Evolutionary conservation across 371 early-diverging fungal genomes (phyloP).

Genomic region (Nematocida sp.): DNA sequence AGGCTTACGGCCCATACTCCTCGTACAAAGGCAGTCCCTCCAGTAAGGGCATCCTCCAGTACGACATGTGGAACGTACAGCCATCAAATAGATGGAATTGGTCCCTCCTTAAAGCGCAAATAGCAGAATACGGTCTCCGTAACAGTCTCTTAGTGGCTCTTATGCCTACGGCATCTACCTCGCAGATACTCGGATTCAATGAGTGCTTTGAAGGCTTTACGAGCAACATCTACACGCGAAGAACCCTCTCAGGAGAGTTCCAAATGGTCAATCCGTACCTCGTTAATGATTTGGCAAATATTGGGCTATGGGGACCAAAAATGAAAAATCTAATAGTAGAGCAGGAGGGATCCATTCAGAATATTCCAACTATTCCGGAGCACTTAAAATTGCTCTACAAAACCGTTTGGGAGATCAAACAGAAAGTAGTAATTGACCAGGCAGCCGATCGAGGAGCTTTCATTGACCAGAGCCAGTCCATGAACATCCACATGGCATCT

Average conservation of each 20-base stretch:
- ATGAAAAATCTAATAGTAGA: conserved; percentile 92
- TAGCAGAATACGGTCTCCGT: conserved; percentile 82
- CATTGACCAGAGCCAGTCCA: conserved; percentile 94
- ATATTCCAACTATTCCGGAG: conserved; percentile 76
- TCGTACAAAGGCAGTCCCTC: conserved; percentile 82
- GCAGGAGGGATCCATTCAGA: conserved; percentile 82
- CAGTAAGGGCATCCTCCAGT: conserved; percentile 85
- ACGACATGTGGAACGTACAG: conserved; percentile 81
- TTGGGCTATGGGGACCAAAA: conserved; percentile 84
- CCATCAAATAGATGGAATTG: conserved; percentile 81
- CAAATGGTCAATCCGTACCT: conserved; percentile 94
- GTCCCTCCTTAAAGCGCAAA: conserved; percentile 75
- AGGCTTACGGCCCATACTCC: conserved; percentile 76
- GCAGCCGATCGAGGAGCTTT: conserved; percentile 86
- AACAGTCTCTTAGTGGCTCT: conserved; percentile 93
- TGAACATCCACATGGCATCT: conserved; percentile 88
- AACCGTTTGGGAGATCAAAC: conserved; percentile 94
- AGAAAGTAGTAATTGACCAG: conserved; percentile 72
- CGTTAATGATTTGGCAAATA: conserved; percentile 81
- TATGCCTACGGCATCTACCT: conserved; percentile 98
- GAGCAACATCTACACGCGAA: conserved; percentile 89
- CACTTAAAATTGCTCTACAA: conserved; percentile 88
- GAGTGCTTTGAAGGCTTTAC: conserved; percentile 98
- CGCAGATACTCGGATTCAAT: conserved; percentile 93
- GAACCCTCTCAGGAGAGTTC: conserved; percentile 97